phyloP scores from a whole-genome alignment of 2,329 filamentous ascomycete genomes.

The Exophiala viscosa region DNA sequence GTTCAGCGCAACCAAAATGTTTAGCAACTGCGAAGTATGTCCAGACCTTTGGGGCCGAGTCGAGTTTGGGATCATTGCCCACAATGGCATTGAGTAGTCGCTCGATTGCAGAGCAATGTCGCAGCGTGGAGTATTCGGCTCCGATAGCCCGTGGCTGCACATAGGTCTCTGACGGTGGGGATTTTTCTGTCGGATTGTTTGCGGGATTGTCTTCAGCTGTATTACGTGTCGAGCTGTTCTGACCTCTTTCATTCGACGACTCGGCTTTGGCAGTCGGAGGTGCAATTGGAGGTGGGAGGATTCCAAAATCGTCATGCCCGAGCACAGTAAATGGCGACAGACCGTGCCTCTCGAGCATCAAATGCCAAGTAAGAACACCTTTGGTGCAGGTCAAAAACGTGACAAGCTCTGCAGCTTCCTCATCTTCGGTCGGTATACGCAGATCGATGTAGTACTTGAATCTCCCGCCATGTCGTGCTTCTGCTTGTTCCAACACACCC shows the following conservation, averaged over 20 bases:
- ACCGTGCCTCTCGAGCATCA: constrained; percentile 35
- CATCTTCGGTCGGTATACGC: constrained; percentile 59
- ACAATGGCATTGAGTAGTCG: constrained; percentile 58
- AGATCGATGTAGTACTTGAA: constrained; percentile 61
- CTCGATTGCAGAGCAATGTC: constrained; percentile 62
- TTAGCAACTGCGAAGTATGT: constrained; percentile 62
- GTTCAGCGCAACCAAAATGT: constrained; percentile 48
- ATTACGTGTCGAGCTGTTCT: background rate
- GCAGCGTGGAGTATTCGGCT: constrained; percentile 60
- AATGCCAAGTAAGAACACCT: constrained; percentile 56
- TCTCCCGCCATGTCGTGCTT: constrained; percentile 8
- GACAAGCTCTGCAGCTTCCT: constrained; percentile 59
- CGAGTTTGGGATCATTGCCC: constrained; percentile 52
- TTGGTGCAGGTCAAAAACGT: constrained; percentile 57
- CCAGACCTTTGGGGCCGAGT: constrained; percentile 65
- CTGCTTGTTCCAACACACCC: constrained; percentile 7
- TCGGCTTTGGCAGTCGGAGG: background rate
- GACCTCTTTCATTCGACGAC: background rate
- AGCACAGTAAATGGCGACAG: constrained; percentile 42
- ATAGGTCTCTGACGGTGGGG: background rate
- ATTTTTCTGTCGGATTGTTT: background rate
- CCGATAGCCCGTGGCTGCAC: background rate
- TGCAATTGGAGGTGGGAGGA: background rate
- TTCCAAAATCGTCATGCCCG: constrained; percentile 46
- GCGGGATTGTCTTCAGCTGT: background rate